Percentiles rank a stretch among this genome's conserved stretches.
These are phyloP conservation scores for Talaromyces funiculosus DNA, from an alignment of 2,329 filamentous ascomycete genomes.

Conservation along the genomic window DNA sequence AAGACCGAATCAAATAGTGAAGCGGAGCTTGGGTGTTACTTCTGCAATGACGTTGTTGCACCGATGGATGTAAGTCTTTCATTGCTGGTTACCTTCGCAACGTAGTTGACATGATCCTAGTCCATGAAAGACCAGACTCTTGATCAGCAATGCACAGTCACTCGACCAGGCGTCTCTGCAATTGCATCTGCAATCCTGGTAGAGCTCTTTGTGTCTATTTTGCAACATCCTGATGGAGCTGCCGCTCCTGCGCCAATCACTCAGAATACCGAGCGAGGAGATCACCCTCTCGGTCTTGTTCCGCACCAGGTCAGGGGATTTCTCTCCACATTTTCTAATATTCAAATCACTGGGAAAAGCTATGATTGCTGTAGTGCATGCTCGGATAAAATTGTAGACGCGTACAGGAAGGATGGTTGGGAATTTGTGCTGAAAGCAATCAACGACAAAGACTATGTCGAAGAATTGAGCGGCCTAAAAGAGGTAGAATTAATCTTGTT, in stretches of 20 bases:
- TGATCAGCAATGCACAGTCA: slow-evolving; percentile 97
- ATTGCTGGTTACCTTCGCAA: slow-evolving; percentile 13
- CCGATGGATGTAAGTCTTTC: slow-evolving; percentile 71
- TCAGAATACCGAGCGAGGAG: slow-evolving; percentile 28
- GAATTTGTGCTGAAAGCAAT: slow-evolving; percentile 55
- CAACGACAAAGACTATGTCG: slow-evolving; percentile 58
- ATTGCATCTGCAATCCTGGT: slow-evolving; percentile 89
- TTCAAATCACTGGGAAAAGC: slow-evolving; percentile 51
- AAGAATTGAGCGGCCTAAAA: slow-evolving; percentile 56
- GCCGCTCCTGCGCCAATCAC: slow-evolving; percentile 35
- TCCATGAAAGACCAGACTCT: slow-evolving; percentile 91
- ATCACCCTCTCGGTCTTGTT: slow-evolving; percentile 48
- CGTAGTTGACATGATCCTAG: slow-evolving; percentile 40
- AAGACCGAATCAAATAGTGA: slow-evolving; percentile 52
- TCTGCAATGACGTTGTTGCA: slow-evolving; percentile 96
- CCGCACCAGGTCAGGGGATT: slow-evolving; percentile 62
- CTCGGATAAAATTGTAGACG: slow-evolving; percentile 49
- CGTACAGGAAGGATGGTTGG: slow-evolving; percentile 54
- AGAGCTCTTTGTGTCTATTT: slow-evolving; percentile 77
- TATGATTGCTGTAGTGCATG: slow-evolving; percentile 61
- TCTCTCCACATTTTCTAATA: slow-evolving; percentile 54
- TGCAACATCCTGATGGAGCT: slow-evolving; percentile 68
- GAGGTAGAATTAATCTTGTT: slow-evolving; percentile 40
- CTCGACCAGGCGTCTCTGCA: slow-evolving; percentile 82
- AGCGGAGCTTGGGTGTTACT: slow-evolving; percentile 83